Conservation (phyloP, 2,329 filamentous ascomycete genomes). For the Colletotrichum trifolii region DNA sequence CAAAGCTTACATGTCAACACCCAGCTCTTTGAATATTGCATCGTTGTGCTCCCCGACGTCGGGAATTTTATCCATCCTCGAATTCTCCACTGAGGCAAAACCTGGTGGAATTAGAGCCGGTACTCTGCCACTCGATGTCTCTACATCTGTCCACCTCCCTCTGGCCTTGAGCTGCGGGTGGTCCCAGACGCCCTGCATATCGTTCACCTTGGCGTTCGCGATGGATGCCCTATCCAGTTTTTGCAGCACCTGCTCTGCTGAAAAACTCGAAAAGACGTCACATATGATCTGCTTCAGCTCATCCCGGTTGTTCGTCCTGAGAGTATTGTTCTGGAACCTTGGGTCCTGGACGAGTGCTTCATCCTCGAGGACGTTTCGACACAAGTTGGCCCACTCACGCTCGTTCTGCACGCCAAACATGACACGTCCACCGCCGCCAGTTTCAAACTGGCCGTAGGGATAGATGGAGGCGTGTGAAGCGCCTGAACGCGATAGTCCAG, state of each 20-base stretch:
- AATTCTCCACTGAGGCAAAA: constrained; percentile 36
- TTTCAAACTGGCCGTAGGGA: constrained; percentile 66
- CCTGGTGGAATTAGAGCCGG: constrained; percentile 63
- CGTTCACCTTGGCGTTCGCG: constrained; percentile 66
- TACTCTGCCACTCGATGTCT: constrained; percentile 57
- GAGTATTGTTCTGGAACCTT: constrained; percentile 59
- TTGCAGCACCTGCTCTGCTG: constrained; percentile 52
- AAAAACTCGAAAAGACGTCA: constrained; percentile 50
- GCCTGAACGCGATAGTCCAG: constrained; percentile 56
- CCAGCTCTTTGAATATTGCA: constrained; percentile 20
- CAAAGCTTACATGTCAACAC: too few species aligned
- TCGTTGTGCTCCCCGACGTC: constrained; percentile 29
- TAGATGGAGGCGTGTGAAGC: constrained; percentile 67
- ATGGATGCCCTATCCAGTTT: constrained; percentile 60
- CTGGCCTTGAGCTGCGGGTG: constrained; percentile 64
- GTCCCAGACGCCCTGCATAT: constrained; percentile 65
- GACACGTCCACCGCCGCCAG: constrained; percentile 58
- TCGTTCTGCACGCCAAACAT: constrained; percentile 70
- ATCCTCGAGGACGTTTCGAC: constrained; percentile 56
- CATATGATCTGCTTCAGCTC: constrained; percentile 58
- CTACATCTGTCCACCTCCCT: constrained; percentile 61
- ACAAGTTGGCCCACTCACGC: constrained; percentile 64
- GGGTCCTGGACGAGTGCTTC: constrained; percentile 54
- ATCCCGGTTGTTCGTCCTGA: constrained; percentile 58
- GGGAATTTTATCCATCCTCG: constrained; percentile 30